Base-by-base conservation (phyloP, 78 protist species). In the Guillardia theta region DNA sequence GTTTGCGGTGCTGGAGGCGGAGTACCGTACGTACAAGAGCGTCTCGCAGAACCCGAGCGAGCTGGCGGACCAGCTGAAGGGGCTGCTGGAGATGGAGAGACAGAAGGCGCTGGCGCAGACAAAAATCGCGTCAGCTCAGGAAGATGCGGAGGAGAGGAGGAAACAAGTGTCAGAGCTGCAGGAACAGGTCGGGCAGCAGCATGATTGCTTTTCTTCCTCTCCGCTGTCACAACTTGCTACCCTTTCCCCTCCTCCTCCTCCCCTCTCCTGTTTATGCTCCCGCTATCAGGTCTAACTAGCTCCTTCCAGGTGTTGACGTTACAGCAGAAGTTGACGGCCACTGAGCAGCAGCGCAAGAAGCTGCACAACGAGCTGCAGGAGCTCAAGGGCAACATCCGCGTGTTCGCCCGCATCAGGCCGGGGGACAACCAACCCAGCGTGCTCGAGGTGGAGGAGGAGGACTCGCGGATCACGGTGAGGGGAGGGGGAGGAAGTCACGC, bases 381-480 rank as follows among this genome's bases (percentile, higher is more conserved):
- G 41, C 90, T 78, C 90, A 78, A 78, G 90, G 90, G 90, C 48
- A 78, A 78, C 90, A 78, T 78, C 4, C 90, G 90, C 19, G 90
- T 78, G 21, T 78, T 78, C 48, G 10, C 41, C 45, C 90, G 90
- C 45, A 18, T 77, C 36, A 30, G 93, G 64, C 93, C 93, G 3
- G 93, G 46, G 33, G 1, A 12, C 37, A 53, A 80, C 37, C 18
- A n/a, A n/a, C n/a, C n/a, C n/a, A n/a, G n/a, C n/a, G n/a, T n/a
- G n/a, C n/a, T n/a, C n/a, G n/a, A n/a, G n/a, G n/a, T n/a, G n/a
- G n/a, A n/a, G n/a, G n/a, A n/a, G n/a, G n/a, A n/a, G n/a, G n/a
- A n/a, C n/a, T n/a, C n/a, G n/a, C n/a, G n/a, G n/a, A n/a, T n/a
- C n/a, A n/a, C n/a, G n/a, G n/a, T n/a, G n/a, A n/a, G n/a, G n/a